These are phyloP conservation scores for Penicillium polonicum DNA, from an alignment of 2,329 filamentous ascomycete genomes.

Conservation along the genomic window DNA sequence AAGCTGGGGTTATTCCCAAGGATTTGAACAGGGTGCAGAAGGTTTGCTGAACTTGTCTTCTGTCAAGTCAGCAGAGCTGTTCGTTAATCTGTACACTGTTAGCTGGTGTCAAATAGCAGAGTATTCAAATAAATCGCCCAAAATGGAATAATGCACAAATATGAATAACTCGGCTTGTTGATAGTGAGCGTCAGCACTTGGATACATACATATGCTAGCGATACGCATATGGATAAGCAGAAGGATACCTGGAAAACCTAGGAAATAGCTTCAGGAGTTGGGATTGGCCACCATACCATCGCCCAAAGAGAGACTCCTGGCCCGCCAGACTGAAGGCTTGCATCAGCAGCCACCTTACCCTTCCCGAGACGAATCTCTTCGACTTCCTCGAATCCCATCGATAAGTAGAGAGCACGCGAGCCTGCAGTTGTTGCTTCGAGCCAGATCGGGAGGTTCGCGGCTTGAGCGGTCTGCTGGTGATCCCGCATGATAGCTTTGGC, in stretches of 20 bases:
- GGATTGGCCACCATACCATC: constrained; percentile 28
- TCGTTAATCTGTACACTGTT: neutral
- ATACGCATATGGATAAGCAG: neutral
- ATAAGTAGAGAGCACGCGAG: constrained; percentile 22
- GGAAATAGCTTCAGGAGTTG: neutral
- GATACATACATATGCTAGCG: neutral
- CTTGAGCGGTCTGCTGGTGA: constrained; percentile 17
- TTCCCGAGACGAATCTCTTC: constrained; percentile 23
- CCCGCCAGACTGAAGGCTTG: constrained; percentile 14
- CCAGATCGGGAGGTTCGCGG: constrained; percentile 25
- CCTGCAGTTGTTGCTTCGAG: constrained; percentile 23
- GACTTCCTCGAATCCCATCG: constrained; percentile 24
- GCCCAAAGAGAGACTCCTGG: constrained; percentile 22
- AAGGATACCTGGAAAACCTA: neutral
- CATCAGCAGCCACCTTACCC: constrained; percentile 21
- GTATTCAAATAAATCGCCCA: neutral
- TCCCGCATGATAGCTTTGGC: constrained; percentile 21
- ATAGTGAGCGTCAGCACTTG: neutral
- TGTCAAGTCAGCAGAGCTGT: neutral
- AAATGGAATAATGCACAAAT: neutral
- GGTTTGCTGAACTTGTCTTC: constrained; percentile 8
- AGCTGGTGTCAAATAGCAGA: neutral
- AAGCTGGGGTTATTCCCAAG: constrained; percentile 42
- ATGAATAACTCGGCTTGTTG: neutral
- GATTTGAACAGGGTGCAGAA: constrained; percentile 25